Percentiles rank a stretch among this genome's conserved stretches.
Evolutionary conservation across 768 basidiomycete species (phyloP).

Genomic region (Omphalotus guepiniiformis): DNA sequence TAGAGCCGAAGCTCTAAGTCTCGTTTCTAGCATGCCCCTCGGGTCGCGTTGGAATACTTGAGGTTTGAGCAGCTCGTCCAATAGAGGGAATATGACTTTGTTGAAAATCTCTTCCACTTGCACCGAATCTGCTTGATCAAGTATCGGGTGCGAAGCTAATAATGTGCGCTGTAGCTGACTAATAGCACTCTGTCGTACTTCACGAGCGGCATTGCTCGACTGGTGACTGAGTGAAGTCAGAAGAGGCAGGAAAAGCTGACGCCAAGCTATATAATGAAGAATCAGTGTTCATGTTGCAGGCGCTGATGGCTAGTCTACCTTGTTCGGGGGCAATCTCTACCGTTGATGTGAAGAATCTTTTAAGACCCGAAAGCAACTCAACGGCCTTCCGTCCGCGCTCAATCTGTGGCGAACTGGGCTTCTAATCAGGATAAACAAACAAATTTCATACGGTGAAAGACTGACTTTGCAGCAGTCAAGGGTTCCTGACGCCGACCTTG

Average conservation of each 20-base stretch:
- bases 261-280: conserved; percentile 54
- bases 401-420: conserved; percentile 62
- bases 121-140: conserved; percentile 51
- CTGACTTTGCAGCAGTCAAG: conserved; percentile 49
- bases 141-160: conserved; percentile 66
- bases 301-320: conserved; percentile 27
- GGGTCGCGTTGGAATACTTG: conserved; percentile 78
- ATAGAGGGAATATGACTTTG: conserved; percentile 81
- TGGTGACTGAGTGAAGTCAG: conserved; percentile 72
- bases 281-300: background rate
- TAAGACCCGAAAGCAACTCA: conserved; percentile 73
- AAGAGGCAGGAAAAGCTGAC: conserved; percentile 69
- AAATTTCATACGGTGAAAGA: background rate
- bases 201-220: conserved; percentile 77
- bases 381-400: conserved; percentile 81
- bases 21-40: conserved; percentile 85
- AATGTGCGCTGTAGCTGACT: conserved; percentile 80
- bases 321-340: conserved; percentile 44
- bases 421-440: background rate
- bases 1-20: conserved; percentile 82
- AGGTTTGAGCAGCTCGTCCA: conserved; percentile 87
- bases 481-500: conserved; percentile 48
- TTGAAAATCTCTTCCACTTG: conserved; percentile 86
- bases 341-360: conserved; percentile 59
- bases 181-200: conserved; percentile 79